Evolutionary conservation across 371 early-diverging fungal species (phyloP).

Genomic region (Mortierella polycephala): DNA sequence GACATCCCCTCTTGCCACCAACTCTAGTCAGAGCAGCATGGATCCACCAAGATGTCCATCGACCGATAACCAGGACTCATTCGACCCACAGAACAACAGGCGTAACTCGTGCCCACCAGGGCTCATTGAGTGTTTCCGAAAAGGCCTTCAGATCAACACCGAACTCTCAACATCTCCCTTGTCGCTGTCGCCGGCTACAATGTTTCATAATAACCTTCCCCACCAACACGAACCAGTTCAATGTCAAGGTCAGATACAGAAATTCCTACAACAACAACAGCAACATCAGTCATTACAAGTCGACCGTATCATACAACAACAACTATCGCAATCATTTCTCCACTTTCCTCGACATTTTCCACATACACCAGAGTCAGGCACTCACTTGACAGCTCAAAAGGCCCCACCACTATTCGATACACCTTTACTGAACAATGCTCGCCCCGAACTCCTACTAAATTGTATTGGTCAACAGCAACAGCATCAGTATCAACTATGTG

Average conservation of each 20-base stretch:
- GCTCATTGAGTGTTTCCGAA: conserved; percentile 17
- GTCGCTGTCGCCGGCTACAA: too few species aligned
- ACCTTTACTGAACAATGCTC: too few species aligned
- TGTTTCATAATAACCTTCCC: not conserved
- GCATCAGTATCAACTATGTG: too few species aligned
- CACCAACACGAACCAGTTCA: conserved; percentile 10
- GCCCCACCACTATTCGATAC: too few species aligned
- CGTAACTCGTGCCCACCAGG: conserved; percentile 44
- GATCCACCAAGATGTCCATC: not conserved
- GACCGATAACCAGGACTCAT: not conserved
- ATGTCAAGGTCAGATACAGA: conserved; percentile 16
- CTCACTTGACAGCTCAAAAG: too few species aligned
- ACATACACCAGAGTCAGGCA: not conserved
- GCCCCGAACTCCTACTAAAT: too few species aligned
- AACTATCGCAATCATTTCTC: not conserved
- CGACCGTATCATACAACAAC: not conserved
- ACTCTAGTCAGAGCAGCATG: not conserved
- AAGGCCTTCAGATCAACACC: conserved; percentile 8
- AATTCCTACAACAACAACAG: conserved; percentile 3
- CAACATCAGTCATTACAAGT: conserved; percentile 2
- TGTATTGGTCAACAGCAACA: too few species aligned
- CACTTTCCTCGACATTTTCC: not conserved
- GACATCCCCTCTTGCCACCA: not conserved
- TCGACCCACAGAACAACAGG: conserved; percentile 4
- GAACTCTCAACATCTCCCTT: not conserved